Base-by-base conservation (phyloP, 1,284 basidiomycete species). In the Gymnopus androsaceus region DNA sequence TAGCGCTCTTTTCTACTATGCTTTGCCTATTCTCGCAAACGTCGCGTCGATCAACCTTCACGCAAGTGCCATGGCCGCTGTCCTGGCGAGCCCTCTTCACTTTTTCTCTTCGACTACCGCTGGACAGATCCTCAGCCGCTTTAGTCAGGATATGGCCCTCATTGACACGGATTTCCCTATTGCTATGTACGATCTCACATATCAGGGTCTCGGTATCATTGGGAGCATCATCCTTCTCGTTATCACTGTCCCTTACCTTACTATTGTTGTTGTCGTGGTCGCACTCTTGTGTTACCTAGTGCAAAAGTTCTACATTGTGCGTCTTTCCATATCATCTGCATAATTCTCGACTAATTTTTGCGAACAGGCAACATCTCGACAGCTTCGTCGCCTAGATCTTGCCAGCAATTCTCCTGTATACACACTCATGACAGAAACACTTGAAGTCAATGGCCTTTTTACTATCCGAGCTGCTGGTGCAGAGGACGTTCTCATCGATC, bases 121-220 rank as follows among this genome's bases (percentile, higher is more conserved):
- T 19, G 46, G 46, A 34, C 46, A 48, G 31, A 36, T 30, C 0
- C 31, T 48, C 30, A 48, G 34, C 34, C 46, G 46, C 30, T 48
- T 48, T 30, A 48, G 46, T 48, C 46, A 48, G 30, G 46, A 48
- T 19, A 48, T 48, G 23, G 30, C 46, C 21, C 34, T 33, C 46
- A 48, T 48, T 48, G 46, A 48, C 23, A 30, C 28, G 14, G 46
- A 30, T 19, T 30, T 48, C n/a, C 46, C 46, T 30, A 15, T 48
- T 21, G 30, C 46, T 27, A 14, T 48, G 17, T 48, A 48, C 34
- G 46, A 48, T 25, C 34, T 48, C 21, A 33, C 11, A 11, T 48
- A 48, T 19, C 46, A 48, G 34, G 23, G 31, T 27, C 28, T 48
- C 34, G 28, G 46, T 33, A 30, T 30, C 30, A 34, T 48, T 34